Base-by-base conservation (phyloP, 768 basidiomycete genomes). In the Vararia minispora region DNA sequence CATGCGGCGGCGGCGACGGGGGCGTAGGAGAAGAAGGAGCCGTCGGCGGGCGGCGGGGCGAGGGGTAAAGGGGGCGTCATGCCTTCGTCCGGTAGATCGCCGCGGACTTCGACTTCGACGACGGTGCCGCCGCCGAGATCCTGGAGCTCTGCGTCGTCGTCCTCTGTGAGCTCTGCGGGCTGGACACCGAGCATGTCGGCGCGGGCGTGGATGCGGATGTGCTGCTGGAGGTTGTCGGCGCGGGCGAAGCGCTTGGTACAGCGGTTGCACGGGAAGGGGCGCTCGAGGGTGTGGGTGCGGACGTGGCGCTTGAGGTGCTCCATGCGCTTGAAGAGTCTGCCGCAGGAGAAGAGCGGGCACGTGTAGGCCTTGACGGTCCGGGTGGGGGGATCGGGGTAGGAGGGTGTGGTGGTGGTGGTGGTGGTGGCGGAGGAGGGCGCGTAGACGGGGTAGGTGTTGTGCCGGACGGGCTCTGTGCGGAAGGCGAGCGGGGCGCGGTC, bases 261-360 rank as follows among this genome's bases (percentile, higher is more conserved):
- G 18, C 65, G 61, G 30, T 69, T 62, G 54, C 90, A 91, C 38
- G 66, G 65, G 58, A 76, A 92, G 1, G 90, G 89, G 27, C 80
- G 65, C 58, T 92, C 89, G 73, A 86, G 73, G 20, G 88, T 91
- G 54, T 94, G 90, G 7, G 88, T 89, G 42, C 87, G 71, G 22
- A 90, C 60, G 57, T 94, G 90, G 30, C 89, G 63, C 60, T 86
- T 85, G 48, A 92, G 70, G 54, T 94, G 89, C 53, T 94, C 90
- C 72, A 83, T 79, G 9, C 90, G 76, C 68, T 89, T 91, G 74
- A 92, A 94, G 48, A 82, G 62, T 45, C 83, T 66, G 3, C 83
- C 76, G 52, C 90, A 95, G 11, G 84, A 83, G 56, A 74, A 79
- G 2, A 89, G 68, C 14, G 87, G 87, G 58, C 90, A 94, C 34